Conservation (phyloP, 208 protist species). For the Leishmania guyanensis region DNA sequence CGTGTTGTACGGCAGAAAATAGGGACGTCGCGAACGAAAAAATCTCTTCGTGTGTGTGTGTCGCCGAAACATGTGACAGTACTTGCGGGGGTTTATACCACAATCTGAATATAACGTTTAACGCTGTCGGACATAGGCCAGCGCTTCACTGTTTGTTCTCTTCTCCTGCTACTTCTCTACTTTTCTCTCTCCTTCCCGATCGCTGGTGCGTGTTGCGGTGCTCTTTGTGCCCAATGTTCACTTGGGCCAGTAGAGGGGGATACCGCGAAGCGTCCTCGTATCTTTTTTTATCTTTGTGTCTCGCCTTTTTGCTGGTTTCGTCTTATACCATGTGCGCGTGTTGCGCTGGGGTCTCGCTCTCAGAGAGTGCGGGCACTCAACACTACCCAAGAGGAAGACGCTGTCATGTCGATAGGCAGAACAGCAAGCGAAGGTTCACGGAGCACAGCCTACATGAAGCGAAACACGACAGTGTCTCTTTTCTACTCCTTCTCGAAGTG, state of each 20-base stretch:
- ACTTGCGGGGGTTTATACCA: too few relatives aligned
- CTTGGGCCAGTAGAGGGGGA: too few relatives aligned
- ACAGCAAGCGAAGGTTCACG: background rate
- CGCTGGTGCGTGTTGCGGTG: background rate
- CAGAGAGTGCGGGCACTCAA: background rate
- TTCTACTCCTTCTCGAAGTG: background rate
- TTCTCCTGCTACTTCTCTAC: background rate
- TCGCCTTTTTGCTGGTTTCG: background rate
- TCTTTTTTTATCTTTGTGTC: background rate
- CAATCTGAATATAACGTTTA: background rate
- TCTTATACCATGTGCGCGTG: background rate
- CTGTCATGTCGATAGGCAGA: background rate
- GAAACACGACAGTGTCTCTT: background rate
- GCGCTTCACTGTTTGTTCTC: background rate
- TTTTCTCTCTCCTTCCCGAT: background rate
- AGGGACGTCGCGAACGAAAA: background rate
- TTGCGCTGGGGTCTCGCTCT: background rate
- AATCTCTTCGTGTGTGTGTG: background rate
- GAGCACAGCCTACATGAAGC: background rate
- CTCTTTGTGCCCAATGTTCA: background rate
- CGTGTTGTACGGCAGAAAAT: background rate
- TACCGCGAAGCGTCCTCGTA: background rate
- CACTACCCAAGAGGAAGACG: background rate
- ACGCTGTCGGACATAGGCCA: background rate
- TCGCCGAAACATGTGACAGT: background rate